A percentile compares a stretch with the other conserved stretches of the same genome.
Evolutionary conservation across 176 grass and related monocot species (phyloP).

Genomic region (Canna indica): DNA sequence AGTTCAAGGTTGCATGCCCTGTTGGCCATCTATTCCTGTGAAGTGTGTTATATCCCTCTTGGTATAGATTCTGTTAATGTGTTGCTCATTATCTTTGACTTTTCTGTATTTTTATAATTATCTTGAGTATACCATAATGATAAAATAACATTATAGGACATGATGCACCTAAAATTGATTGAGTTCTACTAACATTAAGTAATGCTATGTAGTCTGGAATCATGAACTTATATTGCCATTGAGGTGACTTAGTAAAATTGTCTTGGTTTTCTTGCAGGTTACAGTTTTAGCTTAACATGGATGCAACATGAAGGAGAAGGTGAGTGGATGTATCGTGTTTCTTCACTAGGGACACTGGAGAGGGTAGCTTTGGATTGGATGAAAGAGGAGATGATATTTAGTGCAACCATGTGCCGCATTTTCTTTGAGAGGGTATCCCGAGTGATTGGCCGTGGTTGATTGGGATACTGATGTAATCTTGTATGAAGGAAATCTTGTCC

Average conservation of each 20-base stretch:
- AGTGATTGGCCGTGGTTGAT: constrained; percentile 16
- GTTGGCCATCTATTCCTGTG: neutral
- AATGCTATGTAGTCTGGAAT: neutral
- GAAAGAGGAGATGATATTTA: constrained; percentile 55
- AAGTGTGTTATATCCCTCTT: neutral
- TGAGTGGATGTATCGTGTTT: constrained; percentile 46
- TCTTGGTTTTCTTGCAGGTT: constrained; percentile 43
- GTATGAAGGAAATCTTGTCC: neutral
- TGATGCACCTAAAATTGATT: neutral
- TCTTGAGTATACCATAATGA: neutral
- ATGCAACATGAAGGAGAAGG: constrained; percentile 20
- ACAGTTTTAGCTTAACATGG: constrained; percentile 60
- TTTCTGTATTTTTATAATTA: neutral
- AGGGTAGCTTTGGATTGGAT: constrained; percentile 55
- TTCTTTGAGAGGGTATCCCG: constrained; percentile 44
- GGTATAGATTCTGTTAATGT: neutral
- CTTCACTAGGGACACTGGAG: constrained; percentile 53
- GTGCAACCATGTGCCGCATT: constrained; percentile 37
- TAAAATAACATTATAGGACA: neutral
- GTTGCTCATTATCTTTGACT: neutral
- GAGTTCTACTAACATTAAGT: neutral
- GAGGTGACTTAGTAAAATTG: neutral
- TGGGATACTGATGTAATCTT: neutral
- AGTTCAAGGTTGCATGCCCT: neutral
- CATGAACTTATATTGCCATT: neutral